Evolutionary conservation across 495 filamentous ascomycete genomes (phyloP).

Genomic region (Trichocladium uniseriatum): DNA sequence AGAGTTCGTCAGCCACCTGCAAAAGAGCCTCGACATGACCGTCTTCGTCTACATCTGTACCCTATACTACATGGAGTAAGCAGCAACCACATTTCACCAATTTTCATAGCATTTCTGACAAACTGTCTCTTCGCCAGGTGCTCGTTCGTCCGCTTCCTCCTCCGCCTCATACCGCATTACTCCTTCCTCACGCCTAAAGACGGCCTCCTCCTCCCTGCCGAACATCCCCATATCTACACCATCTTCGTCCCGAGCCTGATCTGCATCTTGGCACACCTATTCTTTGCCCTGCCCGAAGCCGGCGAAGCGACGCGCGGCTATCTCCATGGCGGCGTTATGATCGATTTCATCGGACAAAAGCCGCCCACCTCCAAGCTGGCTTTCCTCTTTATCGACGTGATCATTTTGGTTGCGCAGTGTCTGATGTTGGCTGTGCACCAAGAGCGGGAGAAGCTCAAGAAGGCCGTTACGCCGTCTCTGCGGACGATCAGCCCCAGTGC

Average conservation of each 20-base stretch:
- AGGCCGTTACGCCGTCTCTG: slow-evolving; percentile 28
- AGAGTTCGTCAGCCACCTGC: slow-evolving; percentile 58
- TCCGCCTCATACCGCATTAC: slow-evolving; percentile 63
- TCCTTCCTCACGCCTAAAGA: slow-evolving; percentile 75
- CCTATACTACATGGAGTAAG: slow-evolving; percentile 88
- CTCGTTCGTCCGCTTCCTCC: slow-evolving; percentile 61
- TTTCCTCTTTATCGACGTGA: slow-evolving; percentile 54
- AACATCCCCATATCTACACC: slow-evolving; percentile 57
- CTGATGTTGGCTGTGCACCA: slow-evolving; percentile 65
- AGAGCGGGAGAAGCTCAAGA: slow-evolving; percentile 52
- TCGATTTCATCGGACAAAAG: slow-evolving; percentile 80
- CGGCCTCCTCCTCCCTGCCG: slow-evolving; percentile 48
- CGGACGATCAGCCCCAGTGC: slow-evolving; percentile 7
- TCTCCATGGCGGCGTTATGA: slow-evolving; percentile 72
- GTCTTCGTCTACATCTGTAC: slow-evolving; percentile 72
- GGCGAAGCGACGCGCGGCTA: slow-evolving; percentile 72
- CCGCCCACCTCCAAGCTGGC: slow-evolving; percentile 58
- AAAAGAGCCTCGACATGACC: slow-evolving; percentile 68
- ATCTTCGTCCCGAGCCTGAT: slow-evolving; percentile 63
- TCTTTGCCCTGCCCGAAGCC: slow-evolving; percentile 52
- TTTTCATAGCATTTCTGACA: background rate
- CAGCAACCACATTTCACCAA: background rate
- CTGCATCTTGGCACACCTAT: slow-evolving; percentile 62
- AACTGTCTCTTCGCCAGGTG: slow-evolving; percentile 44
- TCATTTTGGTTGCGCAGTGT: slow-evolving; percentile 59